Evolutionary conservation across 2,329 filamentous ascomycete species (phyloP), one percentile per base, ranked within the genome.

Genomic region (Sporothrix pallida): DNA sequence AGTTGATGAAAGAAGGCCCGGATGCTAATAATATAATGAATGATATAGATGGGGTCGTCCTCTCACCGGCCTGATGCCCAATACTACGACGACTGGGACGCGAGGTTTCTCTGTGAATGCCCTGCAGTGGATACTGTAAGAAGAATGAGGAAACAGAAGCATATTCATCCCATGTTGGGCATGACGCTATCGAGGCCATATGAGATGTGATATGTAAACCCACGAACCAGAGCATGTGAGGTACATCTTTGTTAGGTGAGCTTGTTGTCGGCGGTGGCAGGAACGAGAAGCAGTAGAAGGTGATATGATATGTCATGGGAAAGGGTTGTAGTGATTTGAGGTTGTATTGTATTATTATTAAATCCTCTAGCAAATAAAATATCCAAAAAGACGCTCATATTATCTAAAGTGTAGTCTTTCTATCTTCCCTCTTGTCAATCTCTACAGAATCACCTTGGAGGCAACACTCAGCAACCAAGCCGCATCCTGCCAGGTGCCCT

Each of bases 381-480:
- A 48, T 20, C 3, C 37, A 46, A 68, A 26, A 13, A 37, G n/a
- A 42, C 65, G 67, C 67, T 44, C 23, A n/a, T 23, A 60, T 58
- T 46, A 48, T 58, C 31, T 31, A 71, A 60, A 31, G 9, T 17
- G 8, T 10, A n/a, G n/a, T 54, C 26, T 50, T 54, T 58, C 17
- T 68, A 10, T 13, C 37, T 15, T 12, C 7, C n/a, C 17, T 15
- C 20, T 26, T 26, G 3, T 13, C 46, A 48, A 13, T 65, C 3
- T 62, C 83, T 81, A 90, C 75, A 90, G 84, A 77, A 90, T 82
- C 62, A 90, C 87, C 78, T 89, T 90, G 37, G 87, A 86, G 12
- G 89, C 90, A 75, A 92, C 89, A 76, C 86, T 90, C 72, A 92
- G 81, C 65, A 92, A 80, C 90, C 90, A 92, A 17, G 89, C 89